phyloP scores from a whole-genome alignment of 192 early-diverging fungal genomes.

The Rhizophagus clarus region DNA sequence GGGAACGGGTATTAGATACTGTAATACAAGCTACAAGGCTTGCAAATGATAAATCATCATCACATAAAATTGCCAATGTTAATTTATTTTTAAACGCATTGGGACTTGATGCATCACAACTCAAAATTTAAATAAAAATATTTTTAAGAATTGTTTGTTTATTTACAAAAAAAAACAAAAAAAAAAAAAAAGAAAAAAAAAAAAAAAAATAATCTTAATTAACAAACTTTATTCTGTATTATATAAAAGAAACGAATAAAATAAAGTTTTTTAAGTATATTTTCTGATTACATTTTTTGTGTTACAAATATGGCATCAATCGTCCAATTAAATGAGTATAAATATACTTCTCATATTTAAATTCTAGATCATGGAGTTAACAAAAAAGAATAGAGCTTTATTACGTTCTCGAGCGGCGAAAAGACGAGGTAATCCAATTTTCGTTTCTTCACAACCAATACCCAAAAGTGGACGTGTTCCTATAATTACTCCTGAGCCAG shows the following conservation, averaged over 20 bases:
- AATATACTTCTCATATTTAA: no score
- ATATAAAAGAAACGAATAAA: not conserved
- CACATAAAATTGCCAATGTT: conserved; percentile 76
- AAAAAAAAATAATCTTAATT: no score
- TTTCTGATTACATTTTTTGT: no score
- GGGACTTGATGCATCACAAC: conserved; percentile 85
- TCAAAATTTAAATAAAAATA: conserved; percentile 38
- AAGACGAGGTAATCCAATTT: not conserved
- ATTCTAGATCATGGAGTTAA: not conserved
- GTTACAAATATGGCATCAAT: no score
- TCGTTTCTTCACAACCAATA: not conserved
- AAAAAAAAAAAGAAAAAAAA: no score
- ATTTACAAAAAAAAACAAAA: no score
- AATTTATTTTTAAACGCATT: conserved; percentile 96
- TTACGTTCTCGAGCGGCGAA: not conserved
- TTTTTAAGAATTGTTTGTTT: not conserved
- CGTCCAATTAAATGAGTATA: no score
- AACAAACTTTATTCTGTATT: not conserved
- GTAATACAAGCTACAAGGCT: conserved; percentile 63
- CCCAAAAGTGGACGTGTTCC: not conserved
- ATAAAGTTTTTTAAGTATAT: not conserved
- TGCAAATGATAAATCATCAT: conserved; percentile 59
- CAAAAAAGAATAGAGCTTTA: not conserved
- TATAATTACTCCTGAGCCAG: not conserved
- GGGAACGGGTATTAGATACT: conserved; percentile 83